Base-by-base conservation (phyloP, 805 yeast species). In the Pichia cabralensis region DNA sequence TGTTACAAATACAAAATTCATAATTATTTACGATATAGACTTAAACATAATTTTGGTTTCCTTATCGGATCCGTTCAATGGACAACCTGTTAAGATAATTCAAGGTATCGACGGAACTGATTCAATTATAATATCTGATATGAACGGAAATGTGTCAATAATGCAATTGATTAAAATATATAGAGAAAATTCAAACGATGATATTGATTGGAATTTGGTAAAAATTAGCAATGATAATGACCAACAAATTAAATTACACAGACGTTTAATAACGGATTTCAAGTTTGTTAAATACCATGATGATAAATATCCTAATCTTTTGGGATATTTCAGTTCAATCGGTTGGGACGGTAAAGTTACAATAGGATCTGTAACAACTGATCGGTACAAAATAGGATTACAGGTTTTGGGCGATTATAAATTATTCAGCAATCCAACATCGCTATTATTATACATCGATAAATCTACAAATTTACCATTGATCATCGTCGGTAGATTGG, bases 291-390 rank as follows among this genome's bases (percentile, higher is more conserved):
- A 38, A 5, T 27, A 42, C 5, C 40, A 30, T 22, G 22, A 34
- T 1, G 6, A 28, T 8, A 22, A 30, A 2, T 35, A 48, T 5
- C 20, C 31, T 7, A 13, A 30, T 6, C 25, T 33, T 8, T 12
- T 35, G 1, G 58, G 60, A 14, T 66, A 61, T 42, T 44, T 78
- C 15, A 60, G 69, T 9, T 67, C 81, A 1, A 57, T 73, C 41
- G 84, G 86, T 3, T 68, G 78, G 69, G 88, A 80, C 52, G 55
- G 61, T 34, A 49, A 48, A 16, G 35, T 76, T 3, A 62, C 57
- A 31, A 49, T 67, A 24, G 54, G 66, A 35, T 26, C 20, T 6
- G 16, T 31, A 9, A 25, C 33, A 3, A n/a, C n/a, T n/a, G n/a
- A n/a, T n/a, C n/a, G n/a, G n/a, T n/a, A n/a, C n/a, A 38, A 44